Conservation (phyloP, 305 asterid genomes). For the Solanum aculeatissimum region DNA sequence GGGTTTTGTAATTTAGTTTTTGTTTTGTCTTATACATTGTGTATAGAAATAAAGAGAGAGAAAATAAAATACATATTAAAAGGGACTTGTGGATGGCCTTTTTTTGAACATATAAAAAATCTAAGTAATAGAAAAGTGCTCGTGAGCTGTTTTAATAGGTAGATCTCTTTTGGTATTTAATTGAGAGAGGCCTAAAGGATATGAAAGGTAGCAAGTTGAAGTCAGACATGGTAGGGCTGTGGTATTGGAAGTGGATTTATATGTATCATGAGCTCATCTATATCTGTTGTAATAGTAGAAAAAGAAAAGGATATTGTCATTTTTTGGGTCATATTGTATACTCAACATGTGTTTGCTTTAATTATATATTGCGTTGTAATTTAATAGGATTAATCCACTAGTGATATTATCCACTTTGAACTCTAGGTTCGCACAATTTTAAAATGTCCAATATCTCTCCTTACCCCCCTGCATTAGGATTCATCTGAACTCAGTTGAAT, state of each 20-base stretch:
- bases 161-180: neutral
- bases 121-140: constrained; percentile 17
- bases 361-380: too few species aligned
- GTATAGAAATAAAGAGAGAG: neutral
- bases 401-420: too few species aligned
- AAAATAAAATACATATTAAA: neutral
- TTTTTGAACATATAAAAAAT: constrained; percentile 42
- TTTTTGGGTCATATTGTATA: neutral
- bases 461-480: too few species aligned
- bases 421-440: too few species aligned
- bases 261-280: constrained; percentile 12
- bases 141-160: constrained; percentile 33
- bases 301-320: constrained; percentile 30
- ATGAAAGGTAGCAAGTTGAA: constrained; percentile 10
- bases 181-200: neutral
- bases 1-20: constrained; percentile 32
- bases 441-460: too few species aligned
- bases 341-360: neutral
- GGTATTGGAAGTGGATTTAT: constrained; percentile 15
- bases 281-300: constrained; percentile 37
- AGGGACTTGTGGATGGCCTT: constrained; percentile 56
- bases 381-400: too few species aligned
- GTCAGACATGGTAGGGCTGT: constrained; percentile 3
- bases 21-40: constrained; percentile 15
- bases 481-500: too few species aligned